Evolutionary conservation across 345 rosid genomes (phyloP).

Genomic region (Nephelium lappaceum): DNA sequence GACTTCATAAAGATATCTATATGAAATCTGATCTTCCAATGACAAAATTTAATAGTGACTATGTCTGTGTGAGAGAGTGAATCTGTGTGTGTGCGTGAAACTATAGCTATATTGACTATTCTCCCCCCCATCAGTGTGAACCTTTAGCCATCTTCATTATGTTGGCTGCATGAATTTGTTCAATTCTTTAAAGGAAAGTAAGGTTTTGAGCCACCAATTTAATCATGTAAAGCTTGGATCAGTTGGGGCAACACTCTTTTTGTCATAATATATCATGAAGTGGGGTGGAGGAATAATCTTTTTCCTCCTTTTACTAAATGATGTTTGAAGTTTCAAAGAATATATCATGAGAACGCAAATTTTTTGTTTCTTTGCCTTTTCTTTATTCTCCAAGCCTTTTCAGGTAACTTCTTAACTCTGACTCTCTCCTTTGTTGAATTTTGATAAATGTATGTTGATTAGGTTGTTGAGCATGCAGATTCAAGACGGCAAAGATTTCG

Average conservation of each 20-base stretch:
- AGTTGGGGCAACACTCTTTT: conserved; percentile 14
- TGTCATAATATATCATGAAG: background rate
- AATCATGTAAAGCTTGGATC: conserved; percentile 19
- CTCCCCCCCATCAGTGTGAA: background rate
- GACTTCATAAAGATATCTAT: conserved; percentile 4
- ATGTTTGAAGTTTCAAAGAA: conserved; percentile 29
- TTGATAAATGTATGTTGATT: background rate
- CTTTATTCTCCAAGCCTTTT: conserved; percentile 6
- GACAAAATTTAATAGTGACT: background rate
- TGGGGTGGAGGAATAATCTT: conserved; percentile 27
- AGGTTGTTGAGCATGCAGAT: conserved; percentile 9
- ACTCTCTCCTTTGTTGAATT: conserved; percentile 20
- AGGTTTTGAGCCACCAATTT: conserved; percentile 11
- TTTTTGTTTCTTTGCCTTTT: conserved; percentile 19
- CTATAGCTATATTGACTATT: background rate
- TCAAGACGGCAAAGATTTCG: conserved; percentile 13
- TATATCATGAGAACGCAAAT: conserved; percentile 7
- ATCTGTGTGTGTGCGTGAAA: background rate
- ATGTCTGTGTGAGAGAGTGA: conserved; percentile 11
- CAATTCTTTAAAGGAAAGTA: conserved; percentile 5
- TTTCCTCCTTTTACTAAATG: conserved; percentile 15
- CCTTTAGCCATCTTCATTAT: conserved; percentile 3
- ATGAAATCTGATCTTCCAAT: conserved; percentile 5
- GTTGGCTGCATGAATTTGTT: conserved; percentile 17
- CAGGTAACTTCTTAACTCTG: background rate